Evolutionary conservation across 345 rosid genomes (phyloP).

Genomic region (Eutrema yunnanense): DNA sequence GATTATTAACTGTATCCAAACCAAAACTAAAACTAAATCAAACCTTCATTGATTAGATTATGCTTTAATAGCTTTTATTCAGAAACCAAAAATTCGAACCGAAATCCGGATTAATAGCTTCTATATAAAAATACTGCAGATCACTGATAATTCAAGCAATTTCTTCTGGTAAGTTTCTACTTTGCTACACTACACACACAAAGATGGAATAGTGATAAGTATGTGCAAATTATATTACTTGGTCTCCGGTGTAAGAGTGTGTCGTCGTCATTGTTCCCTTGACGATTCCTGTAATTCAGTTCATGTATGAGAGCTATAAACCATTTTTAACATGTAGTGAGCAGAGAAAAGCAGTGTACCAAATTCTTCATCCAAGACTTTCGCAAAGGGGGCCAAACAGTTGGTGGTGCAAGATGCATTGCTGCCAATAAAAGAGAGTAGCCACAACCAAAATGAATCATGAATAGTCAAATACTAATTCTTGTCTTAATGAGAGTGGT

Average conservation of each 20-base stretch:
- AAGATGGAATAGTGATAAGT: not conserved
- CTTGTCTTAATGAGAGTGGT: not conserved
- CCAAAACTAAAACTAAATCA: too few species aligned
- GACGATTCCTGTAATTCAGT: constrained; percentile 62
- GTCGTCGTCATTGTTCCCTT: constrained; percentile 99
- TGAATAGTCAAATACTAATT: not conserved
- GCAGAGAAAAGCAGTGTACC: constrained; percentile 38
- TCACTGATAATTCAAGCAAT: not conserved
- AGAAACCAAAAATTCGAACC: not conserved
- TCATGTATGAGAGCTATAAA: constrained; percentile 2
- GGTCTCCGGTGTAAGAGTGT: constrained; percentile 98
- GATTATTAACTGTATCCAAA: too few species aligned
- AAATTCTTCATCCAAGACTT: constrained; percentile 85
- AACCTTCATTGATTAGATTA: not conserved
- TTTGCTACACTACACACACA: not conserved
- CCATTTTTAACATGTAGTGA: not conserved
- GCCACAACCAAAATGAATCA: not conserved
- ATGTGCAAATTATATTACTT: constrained; percentile 38
- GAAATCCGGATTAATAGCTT: not conserved
- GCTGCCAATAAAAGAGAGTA: constrained; percentile 31
- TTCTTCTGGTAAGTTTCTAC: not conserved
- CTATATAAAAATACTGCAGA: too few species aligned
- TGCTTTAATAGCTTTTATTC: too few species aligned
- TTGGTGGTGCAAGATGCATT: constrained; percentile 99
- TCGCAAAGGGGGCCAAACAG: constrained; percentile 91